Evolutionary conservation across 805 yeast species (phyloP).

Genomic region (Torulaspora microellipsoides): DNA sequence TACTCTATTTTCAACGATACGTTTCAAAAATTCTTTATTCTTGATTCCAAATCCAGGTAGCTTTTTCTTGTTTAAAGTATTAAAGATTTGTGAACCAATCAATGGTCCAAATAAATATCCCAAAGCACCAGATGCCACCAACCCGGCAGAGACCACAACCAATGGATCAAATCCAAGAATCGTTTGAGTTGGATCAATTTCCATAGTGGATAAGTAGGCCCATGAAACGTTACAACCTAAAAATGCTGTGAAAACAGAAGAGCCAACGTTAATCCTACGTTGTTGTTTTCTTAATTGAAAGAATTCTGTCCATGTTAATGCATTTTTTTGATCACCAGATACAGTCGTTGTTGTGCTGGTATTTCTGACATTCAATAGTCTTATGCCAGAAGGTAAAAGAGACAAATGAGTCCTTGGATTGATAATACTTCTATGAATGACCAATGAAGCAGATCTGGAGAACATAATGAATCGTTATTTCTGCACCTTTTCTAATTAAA

Average conservation of each 20-base stretch:
- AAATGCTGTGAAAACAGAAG: constrained; percentile 65
- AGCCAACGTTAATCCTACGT: constrained; percentile 59
- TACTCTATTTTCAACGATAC: constrained; percentile 73
- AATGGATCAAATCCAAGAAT: constrained; percentile 88
- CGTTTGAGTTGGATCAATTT: constrained; percentile 81
- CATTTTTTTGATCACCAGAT: background rate
- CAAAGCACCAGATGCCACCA: constrained; percentile 63
- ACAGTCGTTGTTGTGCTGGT: background rate
- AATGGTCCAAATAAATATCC: constrained; percentile 84
- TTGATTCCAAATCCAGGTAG: constrained; percentile 50
- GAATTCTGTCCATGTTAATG: constrained; percentile 73
- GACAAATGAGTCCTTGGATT: too few species aligned
- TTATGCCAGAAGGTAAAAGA: too few species aligned
- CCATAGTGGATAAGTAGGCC: constrained; percentile 71
- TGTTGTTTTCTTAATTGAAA: constrained; percentile 71
- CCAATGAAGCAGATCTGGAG: background rate
- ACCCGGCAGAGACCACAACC: constrained; percentile 70
- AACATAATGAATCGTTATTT: background rate
- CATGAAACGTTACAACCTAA: constrained; percentile 65
- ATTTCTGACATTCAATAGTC: too few species aligned
- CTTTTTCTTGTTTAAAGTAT: constrained; percentile 44
- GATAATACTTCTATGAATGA: background rate
- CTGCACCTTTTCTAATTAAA: too few species aligned
- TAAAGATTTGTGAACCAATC: constrained; percentile 68
- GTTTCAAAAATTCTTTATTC: constrained; percentile 70